phyloP scores from a whole-genome alignment of 805 yeast species.

The Saturnispora mendoncae region DNA sequence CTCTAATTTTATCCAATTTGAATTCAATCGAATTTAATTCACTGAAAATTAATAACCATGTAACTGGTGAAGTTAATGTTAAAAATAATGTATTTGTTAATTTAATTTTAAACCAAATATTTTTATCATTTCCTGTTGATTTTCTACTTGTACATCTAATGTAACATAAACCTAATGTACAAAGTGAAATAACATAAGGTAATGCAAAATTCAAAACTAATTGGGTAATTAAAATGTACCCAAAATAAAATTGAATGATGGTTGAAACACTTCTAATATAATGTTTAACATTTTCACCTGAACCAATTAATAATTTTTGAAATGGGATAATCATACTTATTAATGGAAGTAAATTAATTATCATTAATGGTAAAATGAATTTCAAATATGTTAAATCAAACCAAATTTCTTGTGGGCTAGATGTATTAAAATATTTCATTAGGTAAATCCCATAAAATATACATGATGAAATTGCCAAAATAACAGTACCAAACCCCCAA shows the following conservation, averaged over 20 bases:
- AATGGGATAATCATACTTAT: not conserved
- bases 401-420: not conserved
- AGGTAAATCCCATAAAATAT: conserved; percentile 22
- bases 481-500: conserved; percentile 26
- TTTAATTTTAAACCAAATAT: not conserved
- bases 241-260: conserved; percentile 42
- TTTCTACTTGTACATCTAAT: conserved; percentile 40
- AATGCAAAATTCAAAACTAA: conserved; percentile 79
- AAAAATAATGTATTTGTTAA: conserved; percentile 22
- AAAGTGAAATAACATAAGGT: conserved; percentile 59
- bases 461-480: conserved; percentile 19
- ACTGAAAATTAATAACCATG: conserved; percentile 24
- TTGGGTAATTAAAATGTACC: conserved; percentile 62
- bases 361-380: conserved; percentile 16
- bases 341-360: conserved; percentile 10
- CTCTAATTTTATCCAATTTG: conserved; percentile 24
- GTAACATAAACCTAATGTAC: conserved; percentile 69
- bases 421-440: conserved; percentile 1
- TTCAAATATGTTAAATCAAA: conserved; percentile 7
- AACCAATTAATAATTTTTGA: not conserved
- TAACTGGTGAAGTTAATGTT: conserved; percentile 26
- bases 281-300: conserved; percentile 14
- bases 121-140: not conserved
- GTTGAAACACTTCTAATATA: conserved; percentile 20
- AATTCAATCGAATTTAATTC: conserved; percentile 18